phyloP scores from a whole-genome alignment of 1,284 basidiomycete genomes.

The Cryptococcus sp. region DNA sequence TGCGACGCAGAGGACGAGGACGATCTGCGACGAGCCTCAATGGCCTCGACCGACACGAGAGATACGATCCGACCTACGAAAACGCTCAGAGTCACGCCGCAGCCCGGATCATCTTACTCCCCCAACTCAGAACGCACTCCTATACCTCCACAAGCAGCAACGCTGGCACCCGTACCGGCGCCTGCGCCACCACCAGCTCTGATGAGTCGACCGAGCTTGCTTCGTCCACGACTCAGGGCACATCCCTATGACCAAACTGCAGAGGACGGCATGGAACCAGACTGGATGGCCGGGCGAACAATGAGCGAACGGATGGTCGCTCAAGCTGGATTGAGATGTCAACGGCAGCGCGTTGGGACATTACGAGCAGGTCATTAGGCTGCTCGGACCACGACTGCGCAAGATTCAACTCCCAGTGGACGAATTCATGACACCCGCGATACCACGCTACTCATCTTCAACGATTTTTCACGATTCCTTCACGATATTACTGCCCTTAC shows the following conservation, averaged over 20 bases:
- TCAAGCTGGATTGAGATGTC: conserved; percentile 32
- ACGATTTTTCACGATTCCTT: too few species aligned
- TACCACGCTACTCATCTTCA: too few species aligned
- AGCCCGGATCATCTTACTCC: conserved; percentile 8
- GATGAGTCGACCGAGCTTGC: conserved; percentile 8
- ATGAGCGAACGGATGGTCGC: conserved; percentile 34
- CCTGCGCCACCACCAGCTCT: conserved; percentile 1
- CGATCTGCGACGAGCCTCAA: conserved; percentile 9
- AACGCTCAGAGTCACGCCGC: conserved; percentile 3
- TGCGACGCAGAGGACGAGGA: conserved; percentile 2
- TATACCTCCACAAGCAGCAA: conserved; percentile 4
- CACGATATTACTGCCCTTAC: too few species aligned
- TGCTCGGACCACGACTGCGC: too few species aligned
- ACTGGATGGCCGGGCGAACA: conserved; percentile 26
- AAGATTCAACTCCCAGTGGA: too few species aligned
- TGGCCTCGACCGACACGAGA: conserved; percentile 4
- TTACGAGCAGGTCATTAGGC: too few species aligned
- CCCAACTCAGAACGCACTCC: background rate
- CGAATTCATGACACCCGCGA: too few species aligned
- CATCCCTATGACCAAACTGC: background rate
- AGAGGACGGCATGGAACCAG: conserved; percentile 12
- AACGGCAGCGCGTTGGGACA: conserved; percentile 13
- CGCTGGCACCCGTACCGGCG: background rate
- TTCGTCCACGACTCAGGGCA: conserved; percentile 15
- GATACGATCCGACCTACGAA: conserved; percentile 2